Base-by-base conservation (phyloP, 2,329 filamentous ascomycete genomes). In the Byssochlamys sp. region DNA sequence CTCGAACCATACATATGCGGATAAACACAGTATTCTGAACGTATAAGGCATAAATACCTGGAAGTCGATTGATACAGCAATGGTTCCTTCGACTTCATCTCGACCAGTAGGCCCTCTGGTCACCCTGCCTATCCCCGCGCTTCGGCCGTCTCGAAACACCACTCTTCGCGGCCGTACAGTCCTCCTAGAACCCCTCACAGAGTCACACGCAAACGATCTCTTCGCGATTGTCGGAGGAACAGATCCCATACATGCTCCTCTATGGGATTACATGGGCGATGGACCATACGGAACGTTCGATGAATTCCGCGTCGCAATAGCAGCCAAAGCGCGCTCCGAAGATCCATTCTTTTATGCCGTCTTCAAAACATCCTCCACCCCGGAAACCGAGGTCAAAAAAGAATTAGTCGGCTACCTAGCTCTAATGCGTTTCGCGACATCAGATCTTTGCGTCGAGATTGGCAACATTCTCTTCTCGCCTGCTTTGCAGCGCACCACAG, bases 391-490 rank as follows among this genome's bases (percentile, higher is more conserved):
- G 25, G 31, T 7, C n/a, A 35, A 56, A 2, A 62, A 66, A 14
- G 69, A 72, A 55, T 60, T 72, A 0, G 64, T 78, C 0, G 79
- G 79, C 0, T 65, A 78, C 19, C 66, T 70, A 11, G 60, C 58
- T 11, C 61, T 77, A 55, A 67, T 84, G 61, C 75, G 75, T 57
- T 78, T 82, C 55, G 71, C 77, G 5, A 73, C 78, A 0, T 60
- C 62, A 0, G 74, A 85, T 58, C 75, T 78, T 2, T 73, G 75
- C 11, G 69, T 85, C 2, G 84, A 87, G 61, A 75, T 86, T 14
- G 84, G 84, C 1, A 72, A 72, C 60, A 71, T 86, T 49, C 69
- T 84, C 4, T 80, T 81, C 61, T 74, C 78, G 0, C 70, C 74
- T 0, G 60, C 63, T 3, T 66, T 86, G 19, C 79, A 82, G 65